Percentiles rank a stretch among this genome's conserved stretches.
These are phyloP conservation scores for Agrostemma githago DNA, from an alignment of 148 eudicot species.

Conservation along the genomic window DNA sequence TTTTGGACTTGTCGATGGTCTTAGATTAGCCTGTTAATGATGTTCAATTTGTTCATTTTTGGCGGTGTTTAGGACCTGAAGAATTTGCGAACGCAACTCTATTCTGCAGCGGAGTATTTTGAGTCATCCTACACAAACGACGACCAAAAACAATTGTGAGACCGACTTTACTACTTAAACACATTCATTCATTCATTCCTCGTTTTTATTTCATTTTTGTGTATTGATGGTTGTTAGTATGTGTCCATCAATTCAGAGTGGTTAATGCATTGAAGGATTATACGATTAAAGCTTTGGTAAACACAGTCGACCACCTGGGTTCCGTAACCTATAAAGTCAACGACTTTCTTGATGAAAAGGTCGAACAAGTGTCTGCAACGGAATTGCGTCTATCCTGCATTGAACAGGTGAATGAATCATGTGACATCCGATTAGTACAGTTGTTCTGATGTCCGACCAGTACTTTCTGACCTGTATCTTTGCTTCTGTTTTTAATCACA, in stretches of 20 bases:
- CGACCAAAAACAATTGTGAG: conserved; percentile 83
- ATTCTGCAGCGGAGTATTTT: conserved; percentile 94
- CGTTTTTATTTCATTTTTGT: not conserved
- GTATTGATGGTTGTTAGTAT: conserved; percentile 19
- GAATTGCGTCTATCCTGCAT: conserved; percentile 77
- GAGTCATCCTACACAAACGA: conserved; percentile 71
- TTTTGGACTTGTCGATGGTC: no score
- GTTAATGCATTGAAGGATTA: conserved; percentile 79
- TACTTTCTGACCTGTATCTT: conserved; percentile 7
- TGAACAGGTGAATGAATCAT: conserved; percentile 58
- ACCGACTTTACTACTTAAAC: not conserved
- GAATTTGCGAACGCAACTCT: conserved; percentile 76
- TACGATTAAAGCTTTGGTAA: conserved; percentile 79
- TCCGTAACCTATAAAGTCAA: conserved; percentile 77
- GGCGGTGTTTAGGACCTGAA: conserved; percentile 64
- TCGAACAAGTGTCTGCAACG: conserved; percentile 70
- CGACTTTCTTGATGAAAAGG: conserved; percentile 76
- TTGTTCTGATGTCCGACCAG: not conserved
- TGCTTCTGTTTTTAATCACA: conserved; percentile 25
- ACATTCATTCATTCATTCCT: not conserved
- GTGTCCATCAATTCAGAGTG: conserved; percentile 50
- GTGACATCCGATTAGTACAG: not conserved
- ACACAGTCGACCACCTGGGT: conserved; percentile 93
- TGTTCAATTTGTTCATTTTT: conserved; percentile 19
- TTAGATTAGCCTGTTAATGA: not conserved